Conservation (phyloP, 2,329 filamentous ascomycete species). For the Macrophomina phaseolina region DNA sequence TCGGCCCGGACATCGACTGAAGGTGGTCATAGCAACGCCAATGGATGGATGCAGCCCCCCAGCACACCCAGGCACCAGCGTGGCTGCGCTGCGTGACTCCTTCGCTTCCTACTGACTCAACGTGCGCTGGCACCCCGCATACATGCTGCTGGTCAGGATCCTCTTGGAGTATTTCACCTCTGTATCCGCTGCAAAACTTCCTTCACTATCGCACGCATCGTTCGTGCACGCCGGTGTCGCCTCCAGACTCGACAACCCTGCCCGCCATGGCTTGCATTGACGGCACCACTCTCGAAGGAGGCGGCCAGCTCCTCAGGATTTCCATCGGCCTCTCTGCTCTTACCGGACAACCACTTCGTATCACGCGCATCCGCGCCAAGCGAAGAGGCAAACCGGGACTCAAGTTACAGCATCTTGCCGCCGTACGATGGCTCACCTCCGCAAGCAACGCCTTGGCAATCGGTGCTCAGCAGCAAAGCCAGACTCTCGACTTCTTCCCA, state of each 20-base stretch:
- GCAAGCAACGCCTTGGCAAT: constrained; percentile 53
- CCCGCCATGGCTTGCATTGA: constrained; percentile 4
- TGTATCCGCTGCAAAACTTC: background rate
- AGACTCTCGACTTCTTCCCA: constrained; percentile 49
- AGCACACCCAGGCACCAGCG: background rate
- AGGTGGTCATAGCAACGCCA: too few relatives aligned
- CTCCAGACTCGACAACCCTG: background rate
- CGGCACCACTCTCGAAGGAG: constrained; percentile 65
- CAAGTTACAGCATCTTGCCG: constrained; percentile 63
- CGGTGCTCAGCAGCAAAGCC: constrained; percentile 51
- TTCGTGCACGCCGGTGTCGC: background rate
- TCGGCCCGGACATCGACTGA: too few relatives aligned
- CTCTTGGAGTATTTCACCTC: background rate
- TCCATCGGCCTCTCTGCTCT: constrained; percentile 62
- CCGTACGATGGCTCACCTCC: constrained; percentile 58
- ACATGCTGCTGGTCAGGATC: background rate
- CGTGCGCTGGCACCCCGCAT: background rate
- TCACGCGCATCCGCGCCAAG: constrained; percentile 61
- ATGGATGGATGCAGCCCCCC: background rate
- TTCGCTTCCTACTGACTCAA: background rate
- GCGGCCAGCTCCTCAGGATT: constrained; percentile 65
- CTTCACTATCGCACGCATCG: background rate
- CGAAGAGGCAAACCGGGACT: constrained; percentile 59
- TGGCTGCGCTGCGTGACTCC: constrained; percentile 15
- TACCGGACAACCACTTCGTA: constrained; percentile 55